Percentiles rank a stretch among this genome's conserved stretches.
phyloP scores from a whole-genome alignment of 306 rosid genomes.

The Malus orientalis region DNA sequence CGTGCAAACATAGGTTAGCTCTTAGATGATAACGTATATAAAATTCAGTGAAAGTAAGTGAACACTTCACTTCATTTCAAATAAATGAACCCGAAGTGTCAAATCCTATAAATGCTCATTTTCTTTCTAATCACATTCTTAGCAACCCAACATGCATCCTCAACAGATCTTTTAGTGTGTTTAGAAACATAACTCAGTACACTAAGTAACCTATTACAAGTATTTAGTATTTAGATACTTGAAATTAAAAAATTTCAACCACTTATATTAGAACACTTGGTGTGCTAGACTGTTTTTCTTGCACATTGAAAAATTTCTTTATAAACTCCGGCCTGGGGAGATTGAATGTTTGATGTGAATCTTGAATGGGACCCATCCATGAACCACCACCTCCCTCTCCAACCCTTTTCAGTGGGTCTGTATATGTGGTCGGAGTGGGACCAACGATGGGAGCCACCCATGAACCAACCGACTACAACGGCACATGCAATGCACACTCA shows the following conservation, averaged over 20 bases:
- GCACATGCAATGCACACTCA: neutral
- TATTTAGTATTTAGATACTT: too few species aligned
- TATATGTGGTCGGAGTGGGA: neutral
- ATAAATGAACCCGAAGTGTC: neutral
- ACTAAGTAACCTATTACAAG: too few species aligned
- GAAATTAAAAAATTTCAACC: accelerated
- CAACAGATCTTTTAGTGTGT: too few species aligned
- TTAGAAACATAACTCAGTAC: too few species aligned
- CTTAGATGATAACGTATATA: neutral
- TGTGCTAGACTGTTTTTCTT: accelerated
- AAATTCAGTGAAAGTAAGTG: neutral
- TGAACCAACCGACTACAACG: neutral
- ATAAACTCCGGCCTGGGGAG: neutral
- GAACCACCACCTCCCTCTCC: neutral
- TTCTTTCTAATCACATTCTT: neutral
- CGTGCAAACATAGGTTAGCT: too few species aligned
- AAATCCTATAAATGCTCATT: neutral
- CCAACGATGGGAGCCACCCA: neutral
- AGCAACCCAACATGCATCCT: neutral
- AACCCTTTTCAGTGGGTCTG: neutral
- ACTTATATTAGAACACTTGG: too few species aligned
- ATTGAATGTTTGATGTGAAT: neutral
- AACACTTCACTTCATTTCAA: too few species aligned
- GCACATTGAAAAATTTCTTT: too few species aligned
- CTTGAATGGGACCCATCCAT: too few species aligned